phyloP scores from a whole-genome alignment of 305 asterid genomes.

The Fraxinus dipetala region DNA sequence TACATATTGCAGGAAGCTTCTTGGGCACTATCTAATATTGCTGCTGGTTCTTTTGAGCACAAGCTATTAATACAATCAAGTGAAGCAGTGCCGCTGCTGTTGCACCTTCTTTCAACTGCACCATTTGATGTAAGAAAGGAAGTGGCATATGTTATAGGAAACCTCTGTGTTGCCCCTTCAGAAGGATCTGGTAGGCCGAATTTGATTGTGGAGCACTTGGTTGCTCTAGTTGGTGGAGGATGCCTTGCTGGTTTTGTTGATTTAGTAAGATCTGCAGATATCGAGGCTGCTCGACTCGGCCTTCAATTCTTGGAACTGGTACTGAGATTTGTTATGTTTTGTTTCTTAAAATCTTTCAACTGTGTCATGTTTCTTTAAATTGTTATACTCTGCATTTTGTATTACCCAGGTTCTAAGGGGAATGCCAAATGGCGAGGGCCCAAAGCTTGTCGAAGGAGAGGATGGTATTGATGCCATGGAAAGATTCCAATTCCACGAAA shows the following conservation, averaged over 20 bases:
- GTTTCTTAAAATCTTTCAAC: background rate
- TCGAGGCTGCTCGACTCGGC: conserved; percentile 88
- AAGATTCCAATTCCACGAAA: conserved; percentile 86
- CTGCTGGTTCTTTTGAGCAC: conserved; percentile 82
- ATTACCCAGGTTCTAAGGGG: conserved; percentile 75
- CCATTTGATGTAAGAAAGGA: conserved; percentile 91
- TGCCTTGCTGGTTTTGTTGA: conserved; percentile 74
- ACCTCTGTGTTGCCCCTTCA: conserved; percentile 73
- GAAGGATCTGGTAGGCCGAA: conserved; percentile 69
- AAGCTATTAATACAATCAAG: conserved; percentile 68
- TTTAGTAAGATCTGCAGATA: conserved; percentile 79
- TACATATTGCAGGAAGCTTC: conserved; percentile 67
- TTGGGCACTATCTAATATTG: conserved; percentile 89
- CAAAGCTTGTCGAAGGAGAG: conserved; percentile 74
- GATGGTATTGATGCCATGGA: conserved; percentile 98
- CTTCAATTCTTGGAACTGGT: conserved; percentile 96
- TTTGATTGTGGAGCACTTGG: conserved; percentile 74
- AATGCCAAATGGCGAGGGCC: conserved; percentile 78
- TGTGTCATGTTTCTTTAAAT: background rate
- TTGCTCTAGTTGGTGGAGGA: conserved; percentile 67
- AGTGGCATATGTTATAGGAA: conserved; percentile 87
- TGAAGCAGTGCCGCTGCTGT: conserved; percentile 58
- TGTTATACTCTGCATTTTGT: background rate
- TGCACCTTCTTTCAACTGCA: conserved; percentile 58
- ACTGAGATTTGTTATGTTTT: conserved; percentile 23